Conservation (phyloP, 805 yeast species). For the Hanseniaspora singularis region DNA sequence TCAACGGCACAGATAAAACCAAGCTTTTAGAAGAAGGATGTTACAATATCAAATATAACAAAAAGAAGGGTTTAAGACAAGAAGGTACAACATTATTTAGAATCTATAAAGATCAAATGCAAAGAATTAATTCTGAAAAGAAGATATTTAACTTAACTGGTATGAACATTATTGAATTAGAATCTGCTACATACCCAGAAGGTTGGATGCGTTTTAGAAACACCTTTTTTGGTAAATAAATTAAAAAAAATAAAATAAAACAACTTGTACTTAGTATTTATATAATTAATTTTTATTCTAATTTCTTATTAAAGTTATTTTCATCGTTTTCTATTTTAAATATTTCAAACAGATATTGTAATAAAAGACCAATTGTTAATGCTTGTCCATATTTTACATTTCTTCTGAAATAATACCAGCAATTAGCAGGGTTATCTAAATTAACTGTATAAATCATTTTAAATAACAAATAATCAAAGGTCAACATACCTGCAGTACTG, state of each 20-base stretch:
- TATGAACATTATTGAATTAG: neutral
- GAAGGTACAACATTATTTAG: neutral
- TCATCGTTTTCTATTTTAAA: no score
- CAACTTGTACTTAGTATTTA: neutral
- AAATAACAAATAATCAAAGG: conserved; percentile 58
- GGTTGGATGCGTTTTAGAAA: conserved; percentile 6
- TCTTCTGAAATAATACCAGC: conserved; percentile 69
- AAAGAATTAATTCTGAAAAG: neutral
- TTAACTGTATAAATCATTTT: conserved; percentile 62
- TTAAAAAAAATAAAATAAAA: neutral
- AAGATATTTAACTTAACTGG: neutral
- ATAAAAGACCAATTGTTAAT: conserved; percentile 50
- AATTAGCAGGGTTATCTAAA: conserved; percentile 63
- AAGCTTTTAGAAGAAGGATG: neutral
- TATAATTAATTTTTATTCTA: neutral
- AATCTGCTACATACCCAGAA: neutral
- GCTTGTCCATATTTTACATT: conserved; percentile 69
- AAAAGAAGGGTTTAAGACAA: neutral
- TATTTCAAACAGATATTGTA: conserved; percentile 48
- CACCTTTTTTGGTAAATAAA: neutral
- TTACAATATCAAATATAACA: neutral
- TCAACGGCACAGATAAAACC: neutral
- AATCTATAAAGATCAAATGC: neutral
- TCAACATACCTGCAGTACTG: conserved; percentile 39
- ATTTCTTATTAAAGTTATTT: no score